These are phyloP conservation scores for Pyrenochaeta sp. DNA, from an alignment of 2,329 filamentous ascomycete species.

Conservation along the genomic window DNA sequence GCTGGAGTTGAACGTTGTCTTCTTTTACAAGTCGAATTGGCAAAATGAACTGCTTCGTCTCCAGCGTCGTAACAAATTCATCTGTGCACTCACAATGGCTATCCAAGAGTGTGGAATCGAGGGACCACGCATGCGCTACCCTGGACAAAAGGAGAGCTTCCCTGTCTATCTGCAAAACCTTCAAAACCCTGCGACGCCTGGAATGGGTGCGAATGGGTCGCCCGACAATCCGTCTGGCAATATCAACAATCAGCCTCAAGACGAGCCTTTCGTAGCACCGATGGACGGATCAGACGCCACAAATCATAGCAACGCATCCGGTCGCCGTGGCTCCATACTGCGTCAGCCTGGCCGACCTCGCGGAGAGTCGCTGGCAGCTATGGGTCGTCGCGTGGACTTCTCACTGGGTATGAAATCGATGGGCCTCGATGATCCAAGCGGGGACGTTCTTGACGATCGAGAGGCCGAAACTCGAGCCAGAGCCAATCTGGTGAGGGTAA, in stretches of 20 bases:
- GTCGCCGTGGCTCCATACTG: slow-evolving; percentile 62
- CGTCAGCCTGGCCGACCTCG: slow-evolving; percentile 60
- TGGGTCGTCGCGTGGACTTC: slow-evolving; percentile 73
- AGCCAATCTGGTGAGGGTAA: slow-evolving; percentile 50
- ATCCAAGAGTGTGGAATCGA: slow-evolving; percentile 87
- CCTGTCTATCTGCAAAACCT: slow-evolving; percentile 70
- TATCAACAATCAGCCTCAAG: slow-evolving; percentile 41
- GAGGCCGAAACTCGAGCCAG: slow-evolving; percentile 46
- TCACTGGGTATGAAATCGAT: slow-evolving; percentile 72
- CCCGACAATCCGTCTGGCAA: slow-evolving; percentile 57
- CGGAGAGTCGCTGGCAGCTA: slow-evolving; percentile 65
- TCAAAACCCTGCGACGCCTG: slow-evolving; percentile 55
- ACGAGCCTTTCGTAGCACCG: slow-evolving; percentile 55
- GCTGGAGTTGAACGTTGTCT: slow-evolving; percentile 88
- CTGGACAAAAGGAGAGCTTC: slow-evolving; percentile 72
- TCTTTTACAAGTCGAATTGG: slow-evolving; percentile 98
- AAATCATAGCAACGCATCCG: slow-evolving; percentile 11
- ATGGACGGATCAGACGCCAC: slow-evolving; percentile 21
- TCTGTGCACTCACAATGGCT: slow-evolving; percentile 86
- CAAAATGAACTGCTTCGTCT: slow-evolving; percentile 93
- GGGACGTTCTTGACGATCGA: slow-evolving; percentile 71
- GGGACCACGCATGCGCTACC: slow-evolving; percentile 77
- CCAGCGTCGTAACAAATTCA: slow-evolving; percentile 91
- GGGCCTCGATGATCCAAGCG: slow-evolving; percentile 65
- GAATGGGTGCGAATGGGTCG: slow-evolving; percentile 52